These are phyloP conservation scores for Raddia distichophylla DNA, from an alignment of 176 grass and related monocot genomes.

Conservation along the genomic window DNA sequence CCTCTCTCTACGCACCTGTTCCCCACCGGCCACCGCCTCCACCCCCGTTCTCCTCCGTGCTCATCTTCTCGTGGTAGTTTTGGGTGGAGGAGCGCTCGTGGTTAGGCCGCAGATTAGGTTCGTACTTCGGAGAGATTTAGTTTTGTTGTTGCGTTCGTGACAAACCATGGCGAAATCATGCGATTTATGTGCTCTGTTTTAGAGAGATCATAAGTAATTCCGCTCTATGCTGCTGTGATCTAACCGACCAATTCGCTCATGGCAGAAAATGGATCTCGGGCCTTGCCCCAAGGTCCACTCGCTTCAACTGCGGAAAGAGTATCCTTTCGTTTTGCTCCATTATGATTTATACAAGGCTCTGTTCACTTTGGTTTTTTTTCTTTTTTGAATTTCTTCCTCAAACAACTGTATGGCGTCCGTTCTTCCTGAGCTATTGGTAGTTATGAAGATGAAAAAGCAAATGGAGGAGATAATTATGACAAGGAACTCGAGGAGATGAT, in stretches of 20 bases:
- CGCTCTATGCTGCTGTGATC: neutral
- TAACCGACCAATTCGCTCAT: neutral
- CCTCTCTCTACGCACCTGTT: neutral
- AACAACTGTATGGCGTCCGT: neutral
- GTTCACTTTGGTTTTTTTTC: neutral
- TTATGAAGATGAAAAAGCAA: slow-evolving; percentile 80
- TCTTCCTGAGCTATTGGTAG: slow-evolving; percentile 76
- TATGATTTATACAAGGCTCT: neutral
- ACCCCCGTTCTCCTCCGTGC: neutral
- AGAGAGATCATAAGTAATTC: neutral
- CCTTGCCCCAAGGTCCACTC: slow-evolving; percentile 90
- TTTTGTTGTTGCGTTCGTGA: neutral
- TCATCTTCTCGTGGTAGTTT: neutral
- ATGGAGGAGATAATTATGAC: slow-evolving; percentile 73
- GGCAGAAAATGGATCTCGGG: slow-evolving; percentile 98
- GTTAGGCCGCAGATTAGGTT: slow-evolving; percentile 31
- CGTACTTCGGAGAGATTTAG: neutral
- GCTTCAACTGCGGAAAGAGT: slow-evolving; percentile 89
- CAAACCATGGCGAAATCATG: neutral
- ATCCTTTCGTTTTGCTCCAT: slow-evolving; percentile 51
- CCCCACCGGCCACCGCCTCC: neutral
- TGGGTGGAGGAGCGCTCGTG: neutral
- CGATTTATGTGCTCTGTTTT: neutral
- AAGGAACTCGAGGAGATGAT: slow-evolving; percentile 90
- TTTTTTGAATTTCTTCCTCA: neutral